Conservation (phyloP, 441 rosid genomes). For the Capsella rubella region DNA sequence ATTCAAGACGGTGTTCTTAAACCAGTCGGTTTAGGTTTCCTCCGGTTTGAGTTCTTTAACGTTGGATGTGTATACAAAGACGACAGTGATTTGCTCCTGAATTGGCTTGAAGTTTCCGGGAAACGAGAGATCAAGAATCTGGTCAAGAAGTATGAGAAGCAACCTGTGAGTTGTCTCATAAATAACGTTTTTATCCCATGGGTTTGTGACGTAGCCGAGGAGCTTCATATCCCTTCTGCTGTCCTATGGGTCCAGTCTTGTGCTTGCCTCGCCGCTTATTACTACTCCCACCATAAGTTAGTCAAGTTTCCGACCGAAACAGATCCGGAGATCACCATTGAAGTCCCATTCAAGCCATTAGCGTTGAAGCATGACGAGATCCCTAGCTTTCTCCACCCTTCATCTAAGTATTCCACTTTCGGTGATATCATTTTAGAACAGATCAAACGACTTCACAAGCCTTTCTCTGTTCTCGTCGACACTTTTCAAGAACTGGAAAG, state of each 20-base stretch:
- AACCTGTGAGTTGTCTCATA: conserved; percentile 67
- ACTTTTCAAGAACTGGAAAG: conserved; percentile 63
- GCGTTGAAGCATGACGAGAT: conserved; percentile 63
- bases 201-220: conserved; percentile 69
- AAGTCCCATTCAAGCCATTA: conserved; percentile 60
- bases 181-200: conserved; percentile 74
- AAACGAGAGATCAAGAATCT: conserved; percentile 49
- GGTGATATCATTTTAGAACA: conserved; percentile 57
- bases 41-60: background rate
- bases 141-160: conserved; percentile 44
- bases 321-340: conserved; percentile 57
- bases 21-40: conserved; percentile 47
- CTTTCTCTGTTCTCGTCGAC: conserved; percentile 65
- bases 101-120: conserved; percentile 33
- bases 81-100: background rate
- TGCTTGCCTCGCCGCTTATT: conserved; percentile 61
- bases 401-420: conserved; percentile 45
- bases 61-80: conserved; percentile 14
- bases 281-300: conserved; percentile 52
- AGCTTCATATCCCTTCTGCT: conserved; percentile 68
- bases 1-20: conserved; percentile 41
- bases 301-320: conserved; percentile 57
- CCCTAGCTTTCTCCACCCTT: conserved; percentile 66
- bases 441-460: conserved; percentile 50
- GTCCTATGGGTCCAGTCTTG: conserved; percentile 87